Percentiles rank a stretch among this genome's conserved stretches.
Evolutionary conservation across 2,329 filamentous ascomycete species (phyloP).

Genomic region (Xylariomycetidae sp.): DNA sequence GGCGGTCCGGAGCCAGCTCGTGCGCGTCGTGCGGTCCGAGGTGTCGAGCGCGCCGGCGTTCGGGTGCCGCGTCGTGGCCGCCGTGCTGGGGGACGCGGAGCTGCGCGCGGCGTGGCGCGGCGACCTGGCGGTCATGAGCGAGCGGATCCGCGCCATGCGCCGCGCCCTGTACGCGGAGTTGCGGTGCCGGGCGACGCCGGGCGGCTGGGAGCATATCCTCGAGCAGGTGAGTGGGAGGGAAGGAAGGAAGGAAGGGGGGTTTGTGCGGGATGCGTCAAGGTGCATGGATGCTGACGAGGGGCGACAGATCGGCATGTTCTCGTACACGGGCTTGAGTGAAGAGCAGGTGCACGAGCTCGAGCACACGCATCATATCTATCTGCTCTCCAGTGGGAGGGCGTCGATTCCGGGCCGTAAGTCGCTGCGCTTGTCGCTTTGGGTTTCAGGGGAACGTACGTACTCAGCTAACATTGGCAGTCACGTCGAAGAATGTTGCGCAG

Average conservation of each 20-base stretch:
- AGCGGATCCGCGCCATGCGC: constrained; percentile 28
- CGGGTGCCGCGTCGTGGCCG: constrained; percentile 25
- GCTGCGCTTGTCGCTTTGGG: not conserved
- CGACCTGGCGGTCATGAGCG: constrained; percentile 29
- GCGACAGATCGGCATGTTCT: constrained; percentile 34
- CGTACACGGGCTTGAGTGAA: constrained; percentile 28
- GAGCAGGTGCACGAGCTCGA: constrained; percentile 25
- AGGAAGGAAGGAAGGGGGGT: no score
- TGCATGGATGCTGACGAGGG: no score
- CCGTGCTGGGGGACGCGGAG: constrained; percentile 16
- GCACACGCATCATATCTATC: constrained; percentile 29
- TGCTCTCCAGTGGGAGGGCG: constrained; percentile 27
- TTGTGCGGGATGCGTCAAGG: no score
- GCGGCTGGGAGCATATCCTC: constrained; percentile 27
- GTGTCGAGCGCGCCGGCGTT: constrained; percentile 23
- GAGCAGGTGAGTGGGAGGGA: constrained; percentile 7
- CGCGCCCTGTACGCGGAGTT: constrained; percentile 18
- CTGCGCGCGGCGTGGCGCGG: constrained; percentile 23
- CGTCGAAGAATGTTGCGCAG: constrained; percentile 1
- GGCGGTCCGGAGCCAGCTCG: constrained; percentile 6
- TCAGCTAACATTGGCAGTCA: constrained; percentile 1
- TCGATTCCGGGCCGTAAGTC: constrained; percentile 26
- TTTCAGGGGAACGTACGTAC: not conserved
- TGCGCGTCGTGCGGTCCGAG: constrained; percentile 22
- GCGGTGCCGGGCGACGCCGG: constrained; percentile 15